phyloP scores from a whole-genome alignment of 2,329 filamentous ascomycete species.

The Fusarium veterinarium region DNA sequence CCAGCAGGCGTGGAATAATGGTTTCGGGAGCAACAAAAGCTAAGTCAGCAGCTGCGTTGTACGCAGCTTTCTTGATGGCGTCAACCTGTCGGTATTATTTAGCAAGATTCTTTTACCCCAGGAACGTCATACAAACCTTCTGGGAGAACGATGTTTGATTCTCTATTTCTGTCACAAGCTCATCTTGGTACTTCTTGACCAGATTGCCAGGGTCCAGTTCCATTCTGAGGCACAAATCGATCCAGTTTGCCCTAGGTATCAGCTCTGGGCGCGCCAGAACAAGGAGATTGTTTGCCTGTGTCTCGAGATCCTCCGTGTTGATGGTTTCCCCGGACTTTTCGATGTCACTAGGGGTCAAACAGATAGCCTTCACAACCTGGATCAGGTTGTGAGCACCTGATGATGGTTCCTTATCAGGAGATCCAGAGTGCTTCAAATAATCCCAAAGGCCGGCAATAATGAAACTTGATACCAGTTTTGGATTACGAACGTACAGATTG shows the following conservation, averaged over 20 bases:
- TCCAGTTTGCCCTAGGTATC: constrained; percentile 85
- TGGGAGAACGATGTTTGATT: constrained; percentile 60
- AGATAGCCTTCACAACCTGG: constrained; percentile 71
- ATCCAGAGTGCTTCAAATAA: constrained; percentile 76
- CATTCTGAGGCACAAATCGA: constrained; percentile 83
- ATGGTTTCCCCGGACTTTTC: constrained; percentile 56
- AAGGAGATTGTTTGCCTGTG: constrained; percentile 80
- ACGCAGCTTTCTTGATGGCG: constrained; percentile 75
- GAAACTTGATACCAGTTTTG: constrained; percentile 68
- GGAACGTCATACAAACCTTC: constrained; percentile 59
- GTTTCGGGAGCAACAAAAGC: constrained; percentile 91
- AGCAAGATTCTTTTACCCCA: background rate
- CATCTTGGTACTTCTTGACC: constrained; percentile 70
- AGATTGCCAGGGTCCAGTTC: constrained; percentile 86
- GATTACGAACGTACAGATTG: constrained; percentile 70
- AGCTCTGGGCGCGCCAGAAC: constrained; percentile 83
- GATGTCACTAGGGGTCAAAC: constrained; percentile 65
- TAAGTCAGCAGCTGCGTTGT: constrained; percentile 86
- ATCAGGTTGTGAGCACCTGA: constrained; percentile 73
- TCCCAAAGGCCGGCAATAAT: constrained; percentile 82
- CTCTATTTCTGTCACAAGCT: constrained; percentile 76
- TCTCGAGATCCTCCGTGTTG: constrained; percentile 65
- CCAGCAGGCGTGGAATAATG: constrained; percentile 80
- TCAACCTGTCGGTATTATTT: constrained; percentile 42
- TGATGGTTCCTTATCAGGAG: constrained; percentile 82